These are phyloP conservation scores for Xylaria acuta DNA, from an alignment of 495 filamentous ascomycete species.

Conservation along the genomic window DNA sequence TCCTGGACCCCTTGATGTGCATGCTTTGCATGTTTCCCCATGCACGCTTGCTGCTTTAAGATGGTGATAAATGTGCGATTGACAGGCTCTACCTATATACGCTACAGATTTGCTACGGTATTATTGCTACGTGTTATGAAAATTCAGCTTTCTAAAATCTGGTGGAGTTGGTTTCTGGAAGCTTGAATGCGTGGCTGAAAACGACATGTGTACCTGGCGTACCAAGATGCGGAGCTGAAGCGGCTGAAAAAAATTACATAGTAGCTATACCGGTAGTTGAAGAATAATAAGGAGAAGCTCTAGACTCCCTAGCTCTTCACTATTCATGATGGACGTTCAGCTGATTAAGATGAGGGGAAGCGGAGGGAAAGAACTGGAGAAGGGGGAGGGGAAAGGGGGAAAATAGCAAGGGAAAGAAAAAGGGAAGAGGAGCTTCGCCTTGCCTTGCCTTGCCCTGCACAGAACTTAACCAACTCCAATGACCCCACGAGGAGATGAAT, in stretches of 20 bases:
- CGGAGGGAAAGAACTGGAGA: not conserved
- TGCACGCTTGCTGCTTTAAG: conserved; percentile 23
- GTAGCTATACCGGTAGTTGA: conserved; percentile 12
- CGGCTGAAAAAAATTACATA: conserved; percentile 22
- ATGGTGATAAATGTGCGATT: not conserved
- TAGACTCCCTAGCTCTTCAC: not conserved
- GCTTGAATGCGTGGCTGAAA: conserved; percentile 31
- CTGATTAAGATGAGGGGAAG: conserved; percentile 21
- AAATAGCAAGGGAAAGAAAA: not conserved
- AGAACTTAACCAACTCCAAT: conserved; percentile 2
- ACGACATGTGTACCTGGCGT: conserved; percentile 13
- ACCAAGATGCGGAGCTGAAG: conserved; percentile 28
- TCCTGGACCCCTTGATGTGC: not conserved
- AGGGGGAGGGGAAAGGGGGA: not conserved
- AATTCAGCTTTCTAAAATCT: conserved; percentile 23
- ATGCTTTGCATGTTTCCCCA: conserved; percentile 18
- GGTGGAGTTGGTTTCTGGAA: conserved; percentile 26
- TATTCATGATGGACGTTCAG: conserved; percentile 2
- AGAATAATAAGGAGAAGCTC: not conserved
- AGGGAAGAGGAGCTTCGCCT: conserved; percentile 6
- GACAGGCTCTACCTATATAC: conserved; percentile 22
- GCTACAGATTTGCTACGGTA: conserved; percentile 7
- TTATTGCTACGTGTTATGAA: not conserved
- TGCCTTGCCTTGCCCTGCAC: conserved; percentile 10
- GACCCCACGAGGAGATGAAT: conserved; percentile 17